Evolutionary conservation across 108 stramenopile species (phyloP).

Genomic region (Skeletonema menzelii): DNA sequence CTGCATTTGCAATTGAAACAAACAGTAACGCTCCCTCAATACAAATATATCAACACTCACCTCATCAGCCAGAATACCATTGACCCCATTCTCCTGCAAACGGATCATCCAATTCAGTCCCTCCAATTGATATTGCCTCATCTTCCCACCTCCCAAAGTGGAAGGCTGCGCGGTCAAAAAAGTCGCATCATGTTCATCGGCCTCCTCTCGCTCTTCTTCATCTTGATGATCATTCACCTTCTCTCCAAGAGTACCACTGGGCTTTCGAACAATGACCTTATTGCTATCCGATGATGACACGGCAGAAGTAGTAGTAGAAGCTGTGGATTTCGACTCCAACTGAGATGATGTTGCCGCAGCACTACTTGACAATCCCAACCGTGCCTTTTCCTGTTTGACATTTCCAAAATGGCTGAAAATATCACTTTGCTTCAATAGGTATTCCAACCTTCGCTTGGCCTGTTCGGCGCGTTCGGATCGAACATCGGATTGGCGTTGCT

Average conservation of each 20-base stretch:
- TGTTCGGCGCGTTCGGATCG: slow-evolving; percentile 69
- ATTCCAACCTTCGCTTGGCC: slow-evolving; percentile 91
- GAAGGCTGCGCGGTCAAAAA: slow-evolving; percentile 83
- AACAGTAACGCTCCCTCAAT: too few relatives aligned
- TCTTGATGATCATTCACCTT: slow-evolving; percentile 15
- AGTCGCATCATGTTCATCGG: slow-evolving; percentile 74
- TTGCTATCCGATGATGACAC: not conserved
- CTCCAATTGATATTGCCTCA: slow-evolving; percentile 91
- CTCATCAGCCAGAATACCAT: slow-evolving; percentile 84
- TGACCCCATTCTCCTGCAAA: slow-evolving; percentile 90
- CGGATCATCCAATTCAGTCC: slow-evolving; percentile 96
- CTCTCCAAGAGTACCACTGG: slow-evolving; percentile 17
- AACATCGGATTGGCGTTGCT: slow-evolving; percentile 70
- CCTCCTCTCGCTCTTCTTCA: slow-evolving; percentile 66
- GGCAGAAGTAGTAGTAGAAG: too few relatives aligned
- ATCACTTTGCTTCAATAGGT: slow-evolving; percentile 93
- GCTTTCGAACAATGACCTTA: not conserved
- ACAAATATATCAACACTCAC: too few relatives aligned
- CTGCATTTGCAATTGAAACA: too few relatives aligned
- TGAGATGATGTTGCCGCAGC: not conserved
- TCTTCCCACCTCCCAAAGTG: slow-evolving; percentile 67
- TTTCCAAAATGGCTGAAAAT: slow-evolving; percentile 95
- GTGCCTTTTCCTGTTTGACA: slow-evolving; percentile 73
- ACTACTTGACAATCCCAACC: slow-evolving; percentile 47
- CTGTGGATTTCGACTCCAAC: not conserved